phyloP scores from a whole-genome alignment of 1,139 yeast genomes.

The Pichia sp. region DNA sequence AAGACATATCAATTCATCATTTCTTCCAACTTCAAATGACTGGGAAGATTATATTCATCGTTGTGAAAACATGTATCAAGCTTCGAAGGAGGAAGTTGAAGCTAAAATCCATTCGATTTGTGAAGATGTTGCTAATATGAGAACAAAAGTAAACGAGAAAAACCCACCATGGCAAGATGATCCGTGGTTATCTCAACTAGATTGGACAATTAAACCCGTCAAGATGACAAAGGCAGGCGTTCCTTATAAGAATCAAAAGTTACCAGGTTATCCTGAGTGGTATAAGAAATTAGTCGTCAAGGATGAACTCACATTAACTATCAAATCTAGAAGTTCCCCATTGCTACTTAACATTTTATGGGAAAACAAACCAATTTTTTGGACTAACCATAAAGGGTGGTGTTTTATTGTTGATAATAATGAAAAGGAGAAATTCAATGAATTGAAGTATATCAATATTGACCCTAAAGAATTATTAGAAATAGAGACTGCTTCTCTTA shows the following conservation, averaged over 20 bases:
- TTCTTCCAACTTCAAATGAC: slow-evolving; percentile 71
- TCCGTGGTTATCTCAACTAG: slow-evolving; percentile 89
- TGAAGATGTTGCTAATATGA: slow-evolving; percentile 48
- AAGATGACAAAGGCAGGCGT: slow-evolving; percentile 68
- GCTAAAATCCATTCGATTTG: slow-evolving; percentile 60
- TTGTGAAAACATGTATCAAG: slow-evolving; percentile 68
- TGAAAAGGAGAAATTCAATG: slow-evolving; percentile 40
- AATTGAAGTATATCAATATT: slow-evolving; percentile 48
- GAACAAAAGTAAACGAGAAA: slow-evolving; percentile 30
- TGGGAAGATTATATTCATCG: slow-evolving; percentile 74
- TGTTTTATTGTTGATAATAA: slow-evolving; percentile 61
- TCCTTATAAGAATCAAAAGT: slow-evolving; percentile 74
- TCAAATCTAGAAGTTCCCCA: slow-evolving; percentile 76
- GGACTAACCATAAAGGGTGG: slow-evolving; percentile 88
- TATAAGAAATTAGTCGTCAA: slow-evolving; percentile 68
- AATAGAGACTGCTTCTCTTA: neutral
- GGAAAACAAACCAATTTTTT: slow-evolving; percentile 76
- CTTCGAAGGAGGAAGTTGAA: slow-evolving; percentile 56
- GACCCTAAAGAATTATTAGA: slow-evolving; percentile 10
- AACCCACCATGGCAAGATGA: slow-evolving; percentile 47
- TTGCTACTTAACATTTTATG: slow-evolving; percentile 73
- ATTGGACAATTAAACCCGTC: slow-evolving; percentile 73
- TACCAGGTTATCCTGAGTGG: slow-evolving; percentile 97
- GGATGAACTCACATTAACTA: slow-evolving; percentile 56
- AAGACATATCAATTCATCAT: slow-evolving; percentile 69